Evolutionary conservation across 1,139 yeast species (phyloP), one percentile per base, ranked within the genome.

Genomic region (Scheffersomyces insectosa): DNA sequence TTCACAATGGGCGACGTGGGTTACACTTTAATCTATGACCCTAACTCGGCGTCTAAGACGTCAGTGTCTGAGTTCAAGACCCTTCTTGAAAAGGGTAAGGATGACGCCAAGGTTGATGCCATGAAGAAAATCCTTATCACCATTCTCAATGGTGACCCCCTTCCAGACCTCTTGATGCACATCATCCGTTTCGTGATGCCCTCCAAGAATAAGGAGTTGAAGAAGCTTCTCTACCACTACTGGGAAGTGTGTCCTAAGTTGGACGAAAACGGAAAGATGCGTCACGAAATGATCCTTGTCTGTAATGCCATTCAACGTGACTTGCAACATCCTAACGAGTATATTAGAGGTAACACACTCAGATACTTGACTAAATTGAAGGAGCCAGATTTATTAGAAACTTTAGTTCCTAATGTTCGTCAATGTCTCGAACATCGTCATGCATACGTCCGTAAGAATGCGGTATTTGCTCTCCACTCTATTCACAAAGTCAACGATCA

Each of bases 241-340:
- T 95, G 99, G 99, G 99, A 95, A 67, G 89, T 91, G 44, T 95
- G 97, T 63, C 96, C 97, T 43, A 95, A 95, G 69, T 75, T 85
- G 56, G 96, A 89, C 56, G 76, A 80, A 38, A 85, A 85, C 41
- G 99, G 99, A 5, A 88, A 88, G 64, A 81, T 95, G 76, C 88
- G 90, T 72, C 98, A 91, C 66, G 99, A 95, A 70, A 93, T 95
- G 98, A 93, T 95, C 69, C 81, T 95, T 54, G 99, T 93, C 41
- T 93, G 98, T 72, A 95, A 95, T 65, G 97, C 98, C 43, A 89
- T 95, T 59, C 96, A 95, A 67, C 90, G 93, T 67, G 99, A 95
- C 65, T 79, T 95, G 56, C 97, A 91, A 68, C 99, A 95, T 69
- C 97, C 99, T 42, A 95, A 95, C 70, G 99, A 95, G 68, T 95